A percentile compares a stretch with the other conserved stretches of the same genome.
Conservation (phyloP, 2,329 filamentous ascomycete genomes). For the Calycina herbarum region DNA sequence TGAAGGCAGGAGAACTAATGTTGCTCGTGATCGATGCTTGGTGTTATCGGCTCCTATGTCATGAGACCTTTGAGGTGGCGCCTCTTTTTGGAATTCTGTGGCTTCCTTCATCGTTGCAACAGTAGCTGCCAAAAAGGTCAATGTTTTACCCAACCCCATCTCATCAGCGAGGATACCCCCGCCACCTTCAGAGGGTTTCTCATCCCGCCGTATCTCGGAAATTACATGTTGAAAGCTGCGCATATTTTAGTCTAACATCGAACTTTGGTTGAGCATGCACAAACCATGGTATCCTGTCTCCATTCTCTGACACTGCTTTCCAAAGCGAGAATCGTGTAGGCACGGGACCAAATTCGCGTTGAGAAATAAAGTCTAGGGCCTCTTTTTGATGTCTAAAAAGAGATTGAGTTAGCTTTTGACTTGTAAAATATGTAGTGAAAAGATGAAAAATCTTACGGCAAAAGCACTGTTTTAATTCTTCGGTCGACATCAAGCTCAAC, state of each 20-base stretch:
- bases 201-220: too few species aligned
- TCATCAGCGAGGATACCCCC: constrained; percentile 59
- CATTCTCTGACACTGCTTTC: constrained; percentile 31
- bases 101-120: constrained; percentile 43
- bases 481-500: too few species aligned
- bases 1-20: constrained; percentile 47
- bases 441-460: too few species aligned
- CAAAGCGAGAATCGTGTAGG: constrained; percentile 38
- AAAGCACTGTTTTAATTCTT: too few species aligned
- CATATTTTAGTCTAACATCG: background rate
- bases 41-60: background rate
- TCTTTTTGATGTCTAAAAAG: constrained; percentile 41
- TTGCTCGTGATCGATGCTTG: constrained; percentile 38
- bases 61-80: constrained; percentile 14
- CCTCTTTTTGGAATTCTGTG: constrained; percentile 16
- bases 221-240: constrained; percentile 39
- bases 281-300: constrained; percentile 25
- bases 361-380: constrained; percentile 42
- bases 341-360: constrained; percentile 42
- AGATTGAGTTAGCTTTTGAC: too few species aligned
- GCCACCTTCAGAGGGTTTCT: constrained; percentile 48
- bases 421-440: too few species aligned
- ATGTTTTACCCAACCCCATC: constrained; percentile 57
- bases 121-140: constrained; percentile 48
- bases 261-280: constrained; percentile 27